phyloP scores from a whole-genome alignment of 1,284 basidiomycete genomes.

The Trichosporon coremiiforme region DNA sequence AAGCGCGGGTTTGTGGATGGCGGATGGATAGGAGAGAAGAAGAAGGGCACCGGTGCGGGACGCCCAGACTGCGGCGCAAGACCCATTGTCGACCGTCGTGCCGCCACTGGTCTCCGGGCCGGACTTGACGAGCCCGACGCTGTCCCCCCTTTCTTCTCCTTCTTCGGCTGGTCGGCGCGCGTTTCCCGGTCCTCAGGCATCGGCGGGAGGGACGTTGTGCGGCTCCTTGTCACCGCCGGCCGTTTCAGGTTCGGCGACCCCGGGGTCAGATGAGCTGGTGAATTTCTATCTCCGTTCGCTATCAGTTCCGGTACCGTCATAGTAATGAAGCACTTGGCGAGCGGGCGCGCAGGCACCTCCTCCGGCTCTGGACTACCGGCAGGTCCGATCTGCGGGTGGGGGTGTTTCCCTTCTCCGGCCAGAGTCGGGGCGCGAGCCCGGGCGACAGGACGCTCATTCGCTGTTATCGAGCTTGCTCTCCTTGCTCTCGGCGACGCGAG shows the following conservation, averaged over 20 bases:
- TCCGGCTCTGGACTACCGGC: constrained; percentile 25
- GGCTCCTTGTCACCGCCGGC: background rate
- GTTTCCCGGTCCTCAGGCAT: constrained; percentile 11
- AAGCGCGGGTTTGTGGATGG: constrained; percentile 53
- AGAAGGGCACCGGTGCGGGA: constrained; percentile 46
- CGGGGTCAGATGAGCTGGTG: background rate
- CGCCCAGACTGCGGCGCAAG: constrained; percentile 12
- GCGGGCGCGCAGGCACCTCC: constrained; percentile 27
- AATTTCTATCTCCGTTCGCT: background rate
- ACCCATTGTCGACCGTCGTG: constrained; percentile 28
- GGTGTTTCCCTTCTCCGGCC: constrained; percentile 45
- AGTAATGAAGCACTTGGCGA: constrained; percentile 45
- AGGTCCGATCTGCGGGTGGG: constrained; percentile 1
- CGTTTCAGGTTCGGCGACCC: background rate
- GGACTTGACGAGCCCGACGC: background rate
- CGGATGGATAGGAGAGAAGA: constrained; percentile 51
- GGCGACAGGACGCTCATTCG: background rate
- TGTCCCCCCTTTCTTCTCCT: background rate
- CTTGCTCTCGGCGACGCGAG: background rate
- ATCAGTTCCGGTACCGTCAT: constrained; percentile 32
- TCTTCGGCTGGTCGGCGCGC: background rate
- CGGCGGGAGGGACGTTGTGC: constrained; percentile 28
- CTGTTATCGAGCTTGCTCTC: constrained; percentile 15
- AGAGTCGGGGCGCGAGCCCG: constrained; percentile 45
- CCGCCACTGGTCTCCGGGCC: constrained; percentile 12